These are phyloP conservation scores for Tetrapisispora arboricola DNA, from an alignment of 805 yeast species.

Conservation along the genomic window DNA sequence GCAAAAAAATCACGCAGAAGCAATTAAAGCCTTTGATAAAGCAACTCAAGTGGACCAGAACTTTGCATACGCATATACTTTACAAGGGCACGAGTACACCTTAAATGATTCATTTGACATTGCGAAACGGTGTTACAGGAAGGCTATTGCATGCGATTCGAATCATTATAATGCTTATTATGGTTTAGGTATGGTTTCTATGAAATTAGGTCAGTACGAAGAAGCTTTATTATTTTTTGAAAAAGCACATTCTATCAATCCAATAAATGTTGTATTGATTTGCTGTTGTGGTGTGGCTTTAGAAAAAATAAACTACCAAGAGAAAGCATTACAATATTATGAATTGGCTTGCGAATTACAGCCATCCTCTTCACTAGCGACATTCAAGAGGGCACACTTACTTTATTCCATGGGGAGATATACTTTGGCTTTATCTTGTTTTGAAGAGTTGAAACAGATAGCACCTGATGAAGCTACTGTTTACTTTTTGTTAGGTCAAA, in stretches of 20 bases:
- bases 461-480: slow-evolving; percentile 96
- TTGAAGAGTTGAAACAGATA: slow-evolving; percentile 57
- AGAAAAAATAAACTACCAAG: slow-evolving; percentile 60
- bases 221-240: slow-evolving; percentile 81
- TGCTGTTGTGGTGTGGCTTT: slow-evolving; percentile 92
- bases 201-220: slow-evolving; percentile 73
- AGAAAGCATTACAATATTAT: slow-evolving; percentile 70
- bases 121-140: slow-evolving; percentile 74
- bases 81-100: slow-evolving; percentile 87
- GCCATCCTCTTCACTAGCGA: slow-evolving; percentile 75
- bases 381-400: slow-evolving; percentile 81
- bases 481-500: slow-evolving; percentile 79
- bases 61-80: slow-evolving; percentile 81
- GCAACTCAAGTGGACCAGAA: slow-evolving; percentile 58
- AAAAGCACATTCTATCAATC: slow-evolving; percentile 81
- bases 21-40: slow-evolving; percentile 74
- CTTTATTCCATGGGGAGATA: slow-evolving; percentile 62
- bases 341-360: slow-evolving; percentile 75
- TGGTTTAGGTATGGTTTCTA: slow-evolving; percentile 89
- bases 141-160: slow-evolving; percentile 65
- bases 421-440: slow-evolving; percentile 60
- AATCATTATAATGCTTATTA: slow-evolving; percentile 90
- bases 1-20: slow-evolving; percentile 77
- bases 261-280: slow-evolving; percentile 76
- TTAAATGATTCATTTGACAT: slow-evolving; percentile 83